Conservation (phyloP, 2,329 filamentous ascomycete species). For the Exophiala phaeomuriformis region DNA sequence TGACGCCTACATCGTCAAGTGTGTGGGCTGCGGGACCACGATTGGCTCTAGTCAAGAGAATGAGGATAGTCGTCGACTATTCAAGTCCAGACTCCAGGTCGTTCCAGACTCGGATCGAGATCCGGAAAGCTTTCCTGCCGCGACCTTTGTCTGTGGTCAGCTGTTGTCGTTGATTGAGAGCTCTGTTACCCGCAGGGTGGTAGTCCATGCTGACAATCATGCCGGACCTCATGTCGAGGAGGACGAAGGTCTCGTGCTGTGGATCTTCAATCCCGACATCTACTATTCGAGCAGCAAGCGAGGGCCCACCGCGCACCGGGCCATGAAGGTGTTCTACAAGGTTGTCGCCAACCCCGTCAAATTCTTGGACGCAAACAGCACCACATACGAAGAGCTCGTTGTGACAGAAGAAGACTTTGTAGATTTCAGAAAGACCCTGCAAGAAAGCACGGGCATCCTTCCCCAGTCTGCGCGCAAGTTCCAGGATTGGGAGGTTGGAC, state of each 20-base stretch:
- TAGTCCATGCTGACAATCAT: conserved; percentile 37
- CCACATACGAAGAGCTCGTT: conserved; percentile 45
- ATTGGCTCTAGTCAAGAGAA: conserved; percentile 29
- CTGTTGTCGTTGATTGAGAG: conserved; percentile 51
- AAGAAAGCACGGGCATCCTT: conserved; percentile 40
- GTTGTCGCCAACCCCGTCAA: conserved; percentile 30
- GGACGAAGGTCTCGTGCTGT: conserved; percentile 33
- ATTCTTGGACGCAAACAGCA: conserved; percentile 33
- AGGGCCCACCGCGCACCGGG: conserved; percentile 37
- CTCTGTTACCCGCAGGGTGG: conserved; percentile 50
- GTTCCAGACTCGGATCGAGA: conserved; percentile 23
- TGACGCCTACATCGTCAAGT: conserved; percentile 28
- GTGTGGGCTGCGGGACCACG: conserved; percentile 34
- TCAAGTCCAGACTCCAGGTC: conserved; percentile 43
- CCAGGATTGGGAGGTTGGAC: conserved; percentile 49
- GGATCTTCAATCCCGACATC: conserved; percentile 56
- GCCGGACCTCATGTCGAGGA: neutral
- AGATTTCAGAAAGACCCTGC: conserved; percentile 31
- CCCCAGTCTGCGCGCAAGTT: conserved; percentile 46
- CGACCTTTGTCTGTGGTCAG: conserved; percentile 46
- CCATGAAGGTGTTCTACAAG: conserved; percentile 53
- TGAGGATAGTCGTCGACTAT: conserved; percentile 32
- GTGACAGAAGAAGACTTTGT: conserved; percentile 29
- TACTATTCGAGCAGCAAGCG: conserved; percentile 45
- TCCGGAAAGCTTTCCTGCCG: conserved; percentile 30